These are phyloP conservation scores for Kwoniella heveanensis DNA, from an alignment of 768 basidiomycete genomes.

Conservation along the genomic window DNA sequence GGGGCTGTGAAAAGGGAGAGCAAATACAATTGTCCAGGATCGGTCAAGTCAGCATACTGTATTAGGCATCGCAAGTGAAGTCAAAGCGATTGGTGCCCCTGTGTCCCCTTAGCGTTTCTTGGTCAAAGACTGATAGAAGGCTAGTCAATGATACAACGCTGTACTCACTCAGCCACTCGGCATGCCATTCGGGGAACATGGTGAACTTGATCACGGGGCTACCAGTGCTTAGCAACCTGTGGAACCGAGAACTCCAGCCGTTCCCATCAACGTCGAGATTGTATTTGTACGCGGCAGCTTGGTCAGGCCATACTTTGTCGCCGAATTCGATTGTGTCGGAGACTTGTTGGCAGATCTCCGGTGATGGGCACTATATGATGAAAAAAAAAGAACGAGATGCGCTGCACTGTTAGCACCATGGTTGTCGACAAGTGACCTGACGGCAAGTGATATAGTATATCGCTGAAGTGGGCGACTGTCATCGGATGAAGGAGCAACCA, in stretches of 20 bases:
- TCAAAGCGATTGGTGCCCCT: too few species aligned
- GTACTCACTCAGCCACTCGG: slow-evolving; percentile 26
- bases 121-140: too few species aligned
- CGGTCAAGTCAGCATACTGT: too few species aligned
- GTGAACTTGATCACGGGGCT: slow-evolving; percentile 70
- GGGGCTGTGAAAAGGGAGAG: slow-evolving; percentile 56
- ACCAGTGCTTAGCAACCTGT: slow-evolving; percentile 66
- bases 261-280: slow-evolving; percentile 54
- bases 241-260: slow-evolving; percentile 73
- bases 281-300: slow-evolving; percentile 67
- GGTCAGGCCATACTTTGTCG: slow-evolving; percentile 58
- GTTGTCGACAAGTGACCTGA: too few species aligned
- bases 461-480: too few species aligned
- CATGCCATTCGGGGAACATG: slow-evolving; percentile 73
- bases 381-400: not conserved
- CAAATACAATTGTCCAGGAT: too few species aligned
- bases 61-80: too few species aligned
- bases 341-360: slow-evolving; percentile 60
- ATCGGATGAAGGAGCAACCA: too few species aligned
- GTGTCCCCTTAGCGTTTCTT: too few species aligned
- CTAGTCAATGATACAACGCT: too few species aligned
- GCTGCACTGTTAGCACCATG: too few species aligned
- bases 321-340: slow-evolving; percentile 62
- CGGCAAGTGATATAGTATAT: too few species aligned
- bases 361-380: slow-evolving; percentile 56